A percentile compares a stretch with the other conserved stretches of the same genome.
Evolutionary conservation across 1,284 basidiomycete species (phyloP).

Genomic region (Microbotryomycetes sp.): DNA sequence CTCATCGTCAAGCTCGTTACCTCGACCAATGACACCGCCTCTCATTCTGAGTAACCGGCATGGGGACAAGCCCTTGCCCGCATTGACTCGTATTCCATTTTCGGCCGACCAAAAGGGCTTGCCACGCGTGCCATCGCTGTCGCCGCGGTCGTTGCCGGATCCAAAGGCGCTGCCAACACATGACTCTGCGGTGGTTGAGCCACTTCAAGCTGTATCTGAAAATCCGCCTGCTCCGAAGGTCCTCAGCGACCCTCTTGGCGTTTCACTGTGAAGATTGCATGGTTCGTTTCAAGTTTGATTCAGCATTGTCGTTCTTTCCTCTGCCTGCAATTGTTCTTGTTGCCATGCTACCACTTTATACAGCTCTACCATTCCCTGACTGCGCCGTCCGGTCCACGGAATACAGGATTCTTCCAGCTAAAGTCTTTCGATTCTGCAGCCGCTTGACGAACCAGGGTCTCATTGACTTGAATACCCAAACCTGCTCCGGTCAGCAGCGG

Average conservation of each 20-base stretch:
- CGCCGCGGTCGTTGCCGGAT: neutral
- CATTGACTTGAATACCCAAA: constrained; percentile 62
- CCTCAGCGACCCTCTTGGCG: neutral
- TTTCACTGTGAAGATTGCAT: neutral
- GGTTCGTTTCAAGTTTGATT: too few species aligned
- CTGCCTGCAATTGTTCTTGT: too few species aligned
- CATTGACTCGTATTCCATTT: neutral
- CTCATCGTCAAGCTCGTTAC: neutral
- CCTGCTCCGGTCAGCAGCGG: constrained; percentile 54
- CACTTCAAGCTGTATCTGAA: neutral
- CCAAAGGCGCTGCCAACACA: neutral
- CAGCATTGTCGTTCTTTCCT: too few species aligned
- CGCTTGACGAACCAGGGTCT: constrained; percentile 52
- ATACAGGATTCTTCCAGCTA: constrained; percentile 55
- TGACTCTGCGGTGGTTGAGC: neutral
- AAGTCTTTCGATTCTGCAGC: constrained; percentile 43
- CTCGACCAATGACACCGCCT: neutral
- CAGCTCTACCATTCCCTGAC: constrained; percentile 50
- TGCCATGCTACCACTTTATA: neutral
- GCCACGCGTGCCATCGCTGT: neutral
- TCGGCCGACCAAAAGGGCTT: neutral
- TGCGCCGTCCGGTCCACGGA: constrained; percentile 52
- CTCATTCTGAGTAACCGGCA: neutral
- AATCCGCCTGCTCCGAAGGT: neutral
- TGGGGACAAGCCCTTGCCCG: neutral